phyloP scores from a whole-genome alignment of 2,329 filamentous ascomycete genomes.

The Ophiosphaerella narmari region DNA sequence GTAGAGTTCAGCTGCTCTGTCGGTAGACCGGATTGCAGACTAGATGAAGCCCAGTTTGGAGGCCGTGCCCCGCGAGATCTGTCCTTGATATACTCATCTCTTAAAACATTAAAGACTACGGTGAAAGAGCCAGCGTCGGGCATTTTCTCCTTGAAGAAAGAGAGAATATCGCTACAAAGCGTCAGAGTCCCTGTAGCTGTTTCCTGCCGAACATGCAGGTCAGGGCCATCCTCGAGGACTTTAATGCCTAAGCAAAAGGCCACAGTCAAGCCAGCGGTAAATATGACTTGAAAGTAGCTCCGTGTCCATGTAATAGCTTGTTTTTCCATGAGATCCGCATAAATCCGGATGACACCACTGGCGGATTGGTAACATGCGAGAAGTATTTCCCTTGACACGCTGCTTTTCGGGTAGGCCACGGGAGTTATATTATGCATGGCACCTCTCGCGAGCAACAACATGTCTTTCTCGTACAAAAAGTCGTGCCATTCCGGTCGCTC shows the following conservation, averaged over 20 bases:
- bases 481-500: slow-evolving; percentile 54
- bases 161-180: slow-evolving; percentile 25
- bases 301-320: slow-evolving; percentile 50
- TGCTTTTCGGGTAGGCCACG: background rate
- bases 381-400: slow-evolving; percentile 14
- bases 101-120: slow-evolving; percentile 31
- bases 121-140: slow-evolving; percentile 32
- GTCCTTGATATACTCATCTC: slow-evolving; percentile 21
- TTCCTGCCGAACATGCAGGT: background rate
- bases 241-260: slow-evolving; percentile 26
- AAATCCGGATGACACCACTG: slow-evolving; percentile 45
- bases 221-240: slow-evolving; percentile 24
- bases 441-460: slow-evolving; percentile 47
- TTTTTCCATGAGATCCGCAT: slow-evolving; percentile 44
- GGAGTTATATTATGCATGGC: slow-evolving; percentile 47
- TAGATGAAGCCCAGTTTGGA: background rate
- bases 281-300: slow-evolving; percentile 57
- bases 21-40: background rate
- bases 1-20: too few species aligned
- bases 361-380: slow-evolving; percentile 43
- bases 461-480: slow-evolving; percentile 49
- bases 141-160: slow-evolving; percentile 30
- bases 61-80: background rate
- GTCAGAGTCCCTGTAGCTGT: slow-evolving; percentile 9
- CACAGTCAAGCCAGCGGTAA: slow-evolving; percentile 48